Base-by-base conservation (phyloP, 2,329 filamentous ascomycete genomes). In the Microsporum ferrugineum region DNA sequence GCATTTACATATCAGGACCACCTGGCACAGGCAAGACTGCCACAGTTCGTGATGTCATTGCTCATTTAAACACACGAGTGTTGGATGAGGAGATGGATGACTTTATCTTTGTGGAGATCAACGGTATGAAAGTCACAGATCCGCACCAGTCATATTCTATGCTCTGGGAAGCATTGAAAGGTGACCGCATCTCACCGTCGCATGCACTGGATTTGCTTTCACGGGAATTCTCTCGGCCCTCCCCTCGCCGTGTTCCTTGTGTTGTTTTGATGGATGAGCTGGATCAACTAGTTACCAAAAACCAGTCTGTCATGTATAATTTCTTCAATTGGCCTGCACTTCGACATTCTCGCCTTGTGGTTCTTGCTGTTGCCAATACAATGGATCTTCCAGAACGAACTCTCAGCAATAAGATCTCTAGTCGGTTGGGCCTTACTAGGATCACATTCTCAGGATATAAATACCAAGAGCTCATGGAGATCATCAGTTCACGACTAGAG, bases 261-360 rank as follows among this genome's bases (percentile, higher is more conserved):
- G 94, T 99, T 12, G 94, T 99, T 1, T 77, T 99, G 58, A 99
- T 99, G 94, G 94, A 99, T 70, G 94, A 99, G 75, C 81, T 99
- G 56, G 94, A 99, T 72, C 94, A 99, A 75, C 83, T 99, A 5
- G 95, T 99, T 3, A 99, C 94, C 10, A 94, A 92, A 71, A 97
- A 96, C 69, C 95, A 99, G 73, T 92, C 89, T n/a, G 94, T 99
- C 75, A 99, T 99, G 94, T 99, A 99, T 78, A 99, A 99, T 74
- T 99, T 99, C 75, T 99, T 99, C 82, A 99, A 99, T 71, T 99
- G 94, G 94, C 94, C 94, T 2, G 88, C 89, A 8, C 79, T 97
- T 60, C 84, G 89, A 57, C 91, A 99, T 74, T 96, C 90, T 60
- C 85, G 91, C 57, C 80, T 99, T 51, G 96, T 99, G 72, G 95